phyloP scores from a whole-genome alignment of 1,284 basidiomycete genomes.

The Heliocybe sulcata region DNA sequence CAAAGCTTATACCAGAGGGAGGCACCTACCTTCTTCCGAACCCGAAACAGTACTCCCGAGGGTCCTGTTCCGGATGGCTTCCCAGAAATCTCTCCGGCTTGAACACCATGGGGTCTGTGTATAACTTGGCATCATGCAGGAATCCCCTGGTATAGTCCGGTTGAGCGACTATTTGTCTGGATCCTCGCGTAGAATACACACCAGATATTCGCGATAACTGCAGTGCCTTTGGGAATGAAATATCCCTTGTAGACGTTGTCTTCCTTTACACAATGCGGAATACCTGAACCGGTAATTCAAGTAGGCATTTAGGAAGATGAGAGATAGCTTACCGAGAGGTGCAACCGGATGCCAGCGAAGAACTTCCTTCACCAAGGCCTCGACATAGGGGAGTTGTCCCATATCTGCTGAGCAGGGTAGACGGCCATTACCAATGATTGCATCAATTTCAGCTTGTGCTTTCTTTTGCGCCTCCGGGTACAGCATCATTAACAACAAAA shows the following conservation, averaged over 20 bases:
- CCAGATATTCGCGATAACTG: constrained; percentile 8
- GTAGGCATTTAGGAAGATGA: no score
- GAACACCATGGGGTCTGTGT: constrained; percentile 13
- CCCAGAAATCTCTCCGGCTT: constrained; percentile 12
- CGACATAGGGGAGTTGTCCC: constrained; percentile 10
- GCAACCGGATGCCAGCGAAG: constrained; percentile 13
- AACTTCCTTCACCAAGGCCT: constrained; percentile 15
- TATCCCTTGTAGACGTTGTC: constrained; percentile 15
- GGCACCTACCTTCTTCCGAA: constrained; percentile 3
- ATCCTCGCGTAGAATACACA: neutral
- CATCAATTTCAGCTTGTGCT: constrained; percentile 16
- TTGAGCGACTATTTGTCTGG: neutral
- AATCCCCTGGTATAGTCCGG: constrained; percentile 5
- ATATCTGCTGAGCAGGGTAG: constrained; percentile 13
- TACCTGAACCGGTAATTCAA: neutral
- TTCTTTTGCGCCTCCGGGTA: constrained; percentile 13
- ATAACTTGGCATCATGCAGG: constrained; percentile 8
- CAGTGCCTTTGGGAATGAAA: constrained; percentile 12
- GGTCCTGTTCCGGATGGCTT: constrained; percentile 8
- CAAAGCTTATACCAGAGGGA: no score
- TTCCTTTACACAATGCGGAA: constrained; percentile 7
- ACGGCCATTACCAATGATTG: constrained; percentile 11
- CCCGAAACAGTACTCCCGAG: neutral
- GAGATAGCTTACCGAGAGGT: constrained; percentile 4
- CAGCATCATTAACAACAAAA: constrained; percentile 18